Conservation (phyloP, 225 moss, liverwort and hornwort genomes). For the Marchantia paleacea region DNA sequence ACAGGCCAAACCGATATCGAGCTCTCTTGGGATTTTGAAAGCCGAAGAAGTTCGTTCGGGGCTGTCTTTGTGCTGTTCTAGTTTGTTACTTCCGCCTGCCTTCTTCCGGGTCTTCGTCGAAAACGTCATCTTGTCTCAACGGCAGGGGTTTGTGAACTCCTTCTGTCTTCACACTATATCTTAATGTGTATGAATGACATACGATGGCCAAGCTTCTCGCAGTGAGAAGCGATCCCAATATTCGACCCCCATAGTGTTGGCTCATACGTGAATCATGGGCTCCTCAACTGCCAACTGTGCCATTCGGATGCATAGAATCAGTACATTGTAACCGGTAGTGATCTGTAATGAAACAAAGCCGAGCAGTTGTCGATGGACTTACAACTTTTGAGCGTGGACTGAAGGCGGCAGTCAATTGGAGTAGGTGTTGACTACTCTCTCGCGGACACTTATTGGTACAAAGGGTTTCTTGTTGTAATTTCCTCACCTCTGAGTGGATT, state of each 20-base stretch:
- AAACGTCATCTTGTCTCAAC: conserved; percentile 15
- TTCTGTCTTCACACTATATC: conserved; percentile 17
- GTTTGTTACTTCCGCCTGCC: conserved; percentile 28
- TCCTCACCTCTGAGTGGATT: background rate
- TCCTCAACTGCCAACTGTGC: conserved; percentile 5
- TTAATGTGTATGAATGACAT: conserved; percentile 37
- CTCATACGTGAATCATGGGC: conserved; percentile 20
- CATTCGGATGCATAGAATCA: conserved; percentile 14
- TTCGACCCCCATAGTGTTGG: conserved; percentile 39
- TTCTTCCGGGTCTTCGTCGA: conserved; percentile 5
- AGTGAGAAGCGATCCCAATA: conserved; percentile 30
- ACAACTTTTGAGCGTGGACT: conserved; percentile 18
- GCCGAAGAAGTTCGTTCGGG: conserved; percentile 24
- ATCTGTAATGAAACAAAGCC: conserved; percentile 18
- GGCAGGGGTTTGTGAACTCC: conserved; percentile 21
- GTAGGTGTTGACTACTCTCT: background rate
- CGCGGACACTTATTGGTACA: background rate
- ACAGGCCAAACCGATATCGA: background rate
- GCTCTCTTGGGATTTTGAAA: conserved; percentile 18
- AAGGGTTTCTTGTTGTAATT: conserved; percentile 22
- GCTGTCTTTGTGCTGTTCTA: conserved; percentile 38
- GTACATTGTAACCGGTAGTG: conserved; percentile 31
- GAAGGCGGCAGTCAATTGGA: conserved; percentile 21
- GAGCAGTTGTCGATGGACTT: conserved; percentile 23
- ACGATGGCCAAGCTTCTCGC: conserved; percentile 42